These are phyloP conservation scores for Oligophagozyma castellii DNA, from an alignment of 1,139 yeast species.

Conservation along the genomic window DNA sequence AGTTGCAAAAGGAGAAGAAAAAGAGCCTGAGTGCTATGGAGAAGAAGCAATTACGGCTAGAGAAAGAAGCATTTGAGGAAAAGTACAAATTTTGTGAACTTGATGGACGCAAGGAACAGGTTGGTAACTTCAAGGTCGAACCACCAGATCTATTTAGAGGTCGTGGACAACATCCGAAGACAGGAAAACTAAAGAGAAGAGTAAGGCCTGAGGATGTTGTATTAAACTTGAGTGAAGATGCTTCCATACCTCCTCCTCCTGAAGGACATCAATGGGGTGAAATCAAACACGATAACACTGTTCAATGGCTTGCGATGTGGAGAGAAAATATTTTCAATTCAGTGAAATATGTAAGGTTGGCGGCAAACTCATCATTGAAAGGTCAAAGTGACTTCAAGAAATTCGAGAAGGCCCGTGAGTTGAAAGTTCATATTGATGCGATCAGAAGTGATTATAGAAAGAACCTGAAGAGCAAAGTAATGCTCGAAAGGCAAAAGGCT, in stretches of 20 bases:
- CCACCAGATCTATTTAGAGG: slow-evolving; percentile 96
- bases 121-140: slow-evolving; percentile 87
- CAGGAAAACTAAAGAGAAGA: slow-evolving; percentile 74
- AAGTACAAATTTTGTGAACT: slow-evolving; percentile 66
- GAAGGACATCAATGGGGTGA: slow-evolving; percentile 87
- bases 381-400: slow-evolving; percentile 86
- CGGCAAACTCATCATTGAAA: slow-evolving; percentile 80
- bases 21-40: slow-evolving; percentile 55
- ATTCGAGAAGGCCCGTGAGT: slow-evolving; percentile 83
- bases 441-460: slow-evolving; percentile 66
- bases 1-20: slow-evolving; percentile 56
- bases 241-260: slow-evolving; percentile 70
- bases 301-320: slow-evolving; percentile 97
- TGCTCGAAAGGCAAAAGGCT: slow-evolving; percentile 86
- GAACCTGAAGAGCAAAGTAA: slow-evolving; percentile 57
- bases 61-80: slow-evolving; percentile 65
- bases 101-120: slow-evolving; percentile 83
- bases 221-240: slow-evolving; percentile 63
- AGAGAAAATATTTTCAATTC: slow-evolving; percentile 79
- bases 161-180: slow-evolving; percentile 93
- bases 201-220: slow-evolving; percentile 85
- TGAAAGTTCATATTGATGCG: slow-evolving; percentile 55
- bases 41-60: slow-evolving; percentile 58
- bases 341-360: slow-evolving; percentile 79
- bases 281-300: slow-evolving; percentile 75